A percentile compares a stretch with the other conserved stretches of the same genome.
phyloP scores from a whole-genome alignment of 148 eudicot genomes.

The Rhododendron henanense region DNA sequence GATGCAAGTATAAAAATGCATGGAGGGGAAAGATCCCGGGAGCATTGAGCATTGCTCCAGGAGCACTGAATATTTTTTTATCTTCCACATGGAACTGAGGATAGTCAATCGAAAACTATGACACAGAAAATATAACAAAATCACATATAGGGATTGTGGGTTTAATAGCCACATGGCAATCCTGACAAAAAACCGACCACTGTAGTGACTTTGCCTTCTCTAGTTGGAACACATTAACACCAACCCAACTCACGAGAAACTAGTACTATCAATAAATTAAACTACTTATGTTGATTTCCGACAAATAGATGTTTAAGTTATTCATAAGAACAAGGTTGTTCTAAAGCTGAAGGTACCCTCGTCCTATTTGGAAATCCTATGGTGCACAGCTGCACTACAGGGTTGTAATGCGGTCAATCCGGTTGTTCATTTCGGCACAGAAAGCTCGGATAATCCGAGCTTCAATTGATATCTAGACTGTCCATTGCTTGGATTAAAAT shows the following conservation, averaged over 20 bases:
- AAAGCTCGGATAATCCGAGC: too few species aligned
- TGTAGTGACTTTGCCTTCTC: background rate
- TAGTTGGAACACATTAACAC: background rate
- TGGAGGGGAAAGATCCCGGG: background rate
- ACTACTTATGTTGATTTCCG: background rate
- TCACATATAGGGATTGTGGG: background rate
- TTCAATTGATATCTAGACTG: too few species aligned
- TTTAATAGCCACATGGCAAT: background rate
- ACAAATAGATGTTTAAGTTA: background rate
- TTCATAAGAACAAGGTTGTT: background rate
- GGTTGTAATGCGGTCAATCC: too few species aligned
- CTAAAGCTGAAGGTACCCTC: background rate
- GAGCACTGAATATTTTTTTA: background rate
- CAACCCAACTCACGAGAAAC: background rate
- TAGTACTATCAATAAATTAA: background rate
- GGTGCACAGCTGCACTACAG: too few species aligned
- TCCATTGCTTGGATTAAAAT: too few species aligned
- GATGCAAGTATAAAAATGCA: too few species aligned
- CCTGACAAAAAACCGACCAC: background rate
- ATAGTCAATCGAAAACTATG: background rate
- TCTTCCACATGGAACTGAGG: background rate
- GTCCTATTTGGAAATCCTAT: too few species aligned
- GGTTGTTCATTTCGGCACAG: too few species aligned
- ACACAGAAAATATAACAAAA: background rate
- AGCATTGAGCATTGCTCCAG: background rate